Conservation (phyloP, 176 grass and related monocot genomes). For the Avena atlantica region DNA sequence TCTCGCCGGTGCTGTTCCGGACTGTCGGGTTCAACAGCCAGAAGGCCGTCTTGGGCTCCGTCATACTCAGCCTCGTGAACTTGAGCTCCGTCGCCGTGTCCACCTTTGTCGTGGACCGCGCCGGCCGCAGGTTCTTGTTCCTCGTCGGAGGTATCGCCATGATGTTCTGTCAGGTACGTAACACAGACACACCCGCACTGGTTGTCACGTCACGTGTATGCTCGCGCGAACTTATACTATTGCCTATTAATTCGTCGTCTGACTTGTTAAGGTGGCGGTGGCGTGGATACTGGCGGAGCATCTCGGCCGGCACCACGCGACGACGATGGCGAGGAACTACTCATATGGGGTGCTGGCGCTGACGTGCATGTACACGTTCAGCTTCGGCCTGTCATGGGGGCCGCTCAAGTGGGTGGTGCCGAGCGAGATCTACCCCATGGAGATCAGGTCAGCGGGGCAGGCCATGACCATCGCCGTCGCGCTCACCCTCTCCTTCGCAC, state of each 20-base stretch:
- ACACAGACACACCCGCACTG: background rate
- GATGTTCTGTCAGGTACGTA: conserved; percentile 57
- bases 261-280: conserved; percentile 22
- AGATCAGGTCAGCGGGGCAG: conserved; percentile 77
- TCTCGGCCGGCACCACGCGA: conserved; percentile 37
- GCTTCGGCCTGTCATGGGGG: conserved; percentile 82
- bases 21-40: conserved; percentile 68
- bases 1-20: conserved; percentile 66
- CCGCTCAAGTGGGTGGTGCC: conserved; percentile 79
- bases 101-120: conserved; percentile 47
- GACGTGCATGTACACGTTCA: conserved; percentile 60
- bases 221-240: background rate
- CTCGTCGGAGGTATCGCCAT: conserved; percentile 53
- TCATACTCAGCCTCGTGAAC: conserved; percentile 47
- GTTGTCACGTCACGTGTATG: background rate
- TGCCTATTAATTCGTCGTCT: too few relatives aligned
- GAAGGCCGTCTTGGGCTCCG: conserved; percentile 50
- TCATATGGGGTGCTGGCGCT: conserved; percentile 63
- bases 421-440: conserved; percentile 87
- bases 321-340: conserved; percentile 50
- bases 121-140: conserved; percentile 58
- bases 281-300: conserved; percentile 66
- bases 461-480: conserved; percentile 59
- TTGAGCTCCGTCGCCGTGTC: conserved; percentile 37
- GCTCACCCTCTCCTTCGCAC: conserved; percentile 64